Conservation (phyloP, 192 early-diverging fungal species). For the Dimargaris cristalligena region DNA sequence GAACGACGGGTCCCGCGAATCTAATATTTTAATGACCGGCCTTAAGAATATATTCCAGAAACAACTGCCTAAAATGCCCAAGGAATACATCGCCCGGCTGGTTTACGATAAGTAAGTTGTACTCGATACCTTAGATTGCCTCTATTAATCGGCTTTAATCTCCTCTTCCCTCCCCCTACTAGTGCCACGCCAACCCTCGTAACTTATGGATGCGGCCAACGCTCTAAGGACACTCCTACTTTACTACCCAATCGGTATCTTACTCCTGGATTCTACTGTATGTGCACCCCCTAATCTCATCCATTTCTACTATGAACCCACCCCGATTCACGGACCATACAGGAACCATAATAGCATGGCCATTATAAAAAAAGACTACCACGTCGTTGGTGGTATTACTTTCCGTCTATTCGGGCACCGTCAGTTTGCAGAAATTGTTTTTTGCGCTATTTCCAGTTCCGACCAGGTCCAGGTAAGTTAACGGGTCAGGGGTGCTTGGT, state of each 20-base stretch:
- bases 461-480: conserved; percentile 81
- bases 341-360: conserved; percentile 81
- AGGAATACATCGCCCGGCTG: conserved; percentile 90
- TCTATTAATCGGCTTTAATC: no score
- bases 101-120: conserved; percentile 78
- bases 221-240: no score
- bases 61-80: conserved; percentile 97
- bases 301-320: no score
- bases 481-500: no score
- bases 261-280: no score
- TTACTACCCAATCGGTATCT: no score
- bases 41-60: conserved; percentile 94
- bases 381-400: conserved; percentile 86
- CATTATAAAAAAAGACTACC: conserved; percentile 31
- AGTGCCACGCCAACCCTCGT: no score
- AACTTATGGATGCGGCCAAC: no score
- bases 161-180: no score
- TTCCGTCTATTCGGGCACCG: conserved; percentile 78
- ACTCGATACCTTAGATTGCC: no score
- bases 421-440: conserved; percentile 97
- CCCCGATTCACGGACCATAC: no score
- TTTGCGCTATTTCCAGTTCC: conserved; percentile 79
- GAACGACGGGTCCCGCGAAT: conserved; percentile 63
- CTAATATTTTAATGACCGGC: conserved; percentile 78
- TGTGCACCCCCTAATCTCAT: no score